A percentile compares a stretch with the other conserved stretches of the same genome.
Conservation (phyloP, 192 early-diverging fungal genomes). For the Coemansia sp. region DNA sequence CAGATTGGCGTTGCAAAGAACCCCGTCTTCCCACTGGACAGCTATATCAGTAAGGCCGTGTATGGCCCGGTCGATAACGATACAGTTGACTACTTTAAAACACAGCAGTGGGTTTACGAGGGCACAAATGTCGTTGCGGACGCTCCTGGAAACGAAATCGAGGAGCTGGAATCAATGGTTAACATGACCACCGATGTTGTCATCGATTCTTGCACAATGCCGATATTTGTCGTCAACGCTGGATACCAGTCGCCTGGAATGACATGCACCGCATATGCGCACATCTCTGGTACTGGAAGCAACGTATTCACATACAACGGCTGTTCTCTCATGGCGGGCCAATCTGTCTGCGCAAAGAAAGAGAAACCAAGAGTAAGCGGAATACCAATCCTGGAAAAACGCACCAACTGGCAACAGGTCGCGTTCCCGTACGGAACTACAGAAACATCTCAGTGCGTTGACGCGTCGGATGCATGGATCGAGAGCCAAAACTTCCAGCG, state of each 20-base stretch:
- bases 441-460: not conserved
- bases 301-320: conserved; percentile 1
- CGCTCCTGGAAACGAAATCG: not conserved
- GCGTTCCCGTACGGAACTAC: not conserved
- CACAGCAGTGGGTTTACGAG: not conserved
- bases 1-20: conserved; percentile 1
- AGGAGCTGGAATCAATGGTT: not conserved
- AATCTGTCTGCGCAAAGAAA: not conserved
- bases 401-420: not conserved
- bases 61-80: not conserved
- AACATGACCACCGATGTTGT: not conserved
- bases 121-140: not conserved
- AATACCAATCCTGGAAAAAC: not conserved
- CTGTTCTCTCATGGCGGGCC: not conserved
- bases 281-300: not conserved
- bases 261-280: not conserved
- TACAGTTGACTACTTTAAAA: not conserved
- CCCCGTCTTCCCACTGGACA: not conserved
- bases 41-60: not conserved
- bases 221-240: not conserved
- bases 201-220: conserved; percentile 1
- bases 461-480: not conserved
- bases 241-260: conserved; percentile 5
- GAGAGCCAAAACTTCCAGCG: conserved; percentile 1
- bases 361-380: not conserved